Evolutionary conservation across 1,139 yeast genomes (phyloP).

Genomic region (Candida tropicalis): DNA sequence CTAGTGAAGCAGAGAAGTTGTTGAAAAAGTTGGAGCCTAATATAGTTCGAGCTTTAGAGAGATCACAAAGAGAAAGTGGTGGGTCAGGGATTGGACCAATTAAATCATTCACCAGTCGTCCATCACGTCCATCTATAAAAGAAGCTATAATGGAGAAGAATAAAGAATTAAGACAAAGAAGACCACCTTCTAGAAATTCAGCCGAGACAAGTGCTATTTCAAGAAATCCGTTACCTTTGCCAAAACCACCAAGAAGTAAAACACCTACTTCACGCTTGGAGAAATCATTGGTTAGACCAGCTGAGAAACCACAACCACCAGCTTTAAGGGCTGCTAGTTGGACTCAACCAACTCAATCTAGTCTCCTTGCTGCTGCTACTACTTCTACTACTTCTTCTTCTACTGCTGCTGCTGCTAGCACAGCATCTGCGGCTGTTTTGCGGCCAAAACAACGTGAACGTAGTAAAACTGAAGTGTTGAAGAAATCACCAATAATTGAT

Average conservation of each 20-base stretch:
- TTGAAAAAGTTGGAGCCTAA: conserved; percentile 47
- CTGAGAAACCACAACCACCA: neutral
- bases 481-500: conserved; percentile 6
- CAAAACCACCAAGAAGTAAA: conserved; percentile 7
- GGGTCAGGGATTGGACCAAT: conserved; percentile 9
- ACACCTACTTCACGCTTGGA: conserved; percentile 7
- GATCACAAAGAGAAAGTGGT: conserved; percentile 46
- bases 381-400: neutral
- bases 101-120: conserved; percentile 8
- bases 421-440: neutral
- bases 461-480: conserved; percentile 14
- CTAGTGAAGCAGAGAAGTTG: conserved; percentile 56
- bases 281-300: conserved; percentile 3
- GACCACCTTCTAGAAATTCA: conserved; percentile 28
- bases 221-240: conserved; percentile 8
- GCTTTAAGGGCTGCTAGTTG: conserved; percentile 14
- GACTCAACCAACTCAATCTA: conserved; percentile 10
- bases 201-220: conserved; percentile 1
- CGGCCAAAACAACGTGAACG: conserved; percentile 9
- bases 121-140: conserved; percentile 32
- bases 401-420: neutral
- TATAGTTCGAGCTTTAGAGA: conserved; percentile 40
- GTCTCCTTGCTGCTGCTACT: conserved; percentile 3
- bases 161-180: conserved; percentile 29
- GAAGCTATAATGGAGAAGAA: conserved; percentile 39